These are phyloP conservation scores for Adansonia rubrostipa DNA, from an alignment of 441 rosid genomes.

Conservation along the genomic window DNA sequence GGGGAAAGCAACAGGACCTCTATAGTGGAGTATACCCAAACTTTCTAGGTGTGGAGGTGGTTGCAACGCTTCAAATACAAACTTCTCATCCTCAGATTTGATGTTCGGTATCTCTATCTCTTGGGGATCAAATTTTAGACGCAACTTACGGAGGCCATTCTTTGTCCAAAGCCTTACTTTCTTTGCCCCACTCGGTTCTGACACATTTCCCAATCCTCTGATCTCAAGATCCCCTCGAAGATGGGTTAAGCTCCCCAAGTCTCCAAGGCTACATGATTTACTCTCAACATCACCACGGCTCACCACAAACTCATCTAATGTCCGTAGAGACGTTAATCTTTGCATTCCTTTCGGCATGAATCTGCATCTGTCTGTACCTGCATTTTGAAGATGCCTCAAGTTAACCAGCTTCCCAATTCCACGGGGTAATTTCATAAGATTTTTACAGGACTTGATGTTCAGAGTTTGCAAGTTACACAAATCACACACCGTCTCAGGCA, in stretches of 20 bases:
- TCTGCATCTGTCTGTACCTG: not conserved
- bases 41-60: not conserved
- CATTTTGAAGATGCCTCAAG: slow-evolving; percentile 20
- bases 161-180: slow-evolving; percentile 27
- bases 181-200: slow-evolving; percentile 25
- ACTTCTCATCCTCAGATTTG: not conserved
- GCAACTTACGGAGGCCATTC: not conserved
- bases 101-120: not conserved
- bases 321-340: slow-evolving; percentile 11
- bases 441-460: not conserved
- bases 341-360: slow-evolving; percentile 1
- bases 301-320: not conserved
- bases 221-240: not conserved
- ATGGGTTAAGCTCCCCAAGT: not conserved
- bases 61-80: slow-evolving; percentile 4
- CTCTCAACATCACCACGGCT: not conserved
- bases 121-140: slow-evolving; percentile 7
- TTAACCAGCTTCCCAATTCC: slow-evolving; percentile 2
- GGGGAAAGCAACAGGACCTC: not conserved
- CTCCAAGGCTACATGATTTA: not conserved
- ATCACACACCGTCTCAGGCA: slow-evolving; percentile 6
- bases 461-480: slow-evolving; percentile 29
- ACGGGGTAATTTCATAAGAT: slow-evolving; percentile 8
- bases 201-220: slow-evolving; percentile 3
- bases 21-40: not conserved